Evolutionary conservation across 768 basidiomycete species (phyloP).

Genomic region (Amanita pallidorosea): DNA sequence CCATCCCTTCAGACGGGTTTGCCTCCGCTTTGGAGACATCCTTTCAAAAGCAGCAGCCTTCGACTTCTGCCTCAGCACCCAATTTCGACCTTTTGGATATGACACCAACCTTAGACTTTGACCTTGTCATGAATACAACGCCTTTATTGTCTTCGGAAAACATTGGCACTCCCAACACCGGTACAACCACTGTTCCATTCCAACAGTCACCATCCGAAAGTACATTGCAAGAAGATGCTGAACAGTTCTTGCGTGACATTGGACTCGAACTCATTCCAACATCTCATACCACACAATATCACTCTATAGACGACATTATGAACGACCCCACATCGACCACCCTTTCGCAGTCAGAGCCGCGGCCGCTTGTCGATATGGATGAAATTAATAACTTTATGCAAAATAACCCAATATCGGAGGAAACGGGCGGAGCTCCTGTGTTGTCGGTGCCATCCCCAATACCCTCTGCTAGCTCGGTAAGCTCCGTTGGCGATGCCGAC

Average conservation of each 20-base stretch:
- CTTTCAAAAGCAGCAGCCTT: neutral
- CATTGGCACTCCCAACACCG: neutral
- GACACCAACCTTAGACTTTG: conserved; percentile 10
- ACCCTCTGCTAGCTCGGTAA: conserved; percentile 14
- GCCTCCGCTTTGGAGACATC: conserved; percentile 8
- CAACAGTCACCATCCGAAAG: neutral
- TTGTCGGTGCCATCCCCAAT: conserved; percentile 14
- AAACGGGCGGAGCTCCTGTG: neutral
- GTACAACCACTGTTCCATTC: neutral
- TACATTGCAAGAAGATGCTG: neutral
- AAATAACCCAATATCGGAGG: neutral
- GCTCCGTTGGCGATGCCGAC: conserved; percentile 19
- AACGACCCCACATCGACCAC: neutral
- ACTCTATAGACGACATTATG: neutral
- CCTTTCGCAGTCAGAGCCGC: conserved; percentile 1
- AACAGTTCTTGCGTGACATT: conserved; percentile 2
- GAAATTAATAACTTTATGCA: neutral
- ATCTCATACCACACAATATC: neutral
- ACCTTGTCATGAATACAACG: conserved; percentile 7
- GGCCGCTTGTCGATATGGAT: neutral
- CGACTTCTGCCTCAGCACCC: neutral
- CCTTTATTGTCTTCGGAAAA: neutral
- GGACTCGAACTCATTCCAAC: neutral
- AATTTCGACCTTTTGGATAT: neutral
- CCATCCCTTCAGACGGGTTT: conserved; percentile 21